These are phyloP conservation scores for Emericellopsis cladophorae DNA, from an alignment of 2,329 filamentous ascomycete species.

Conservation along the genomic window DNA sequence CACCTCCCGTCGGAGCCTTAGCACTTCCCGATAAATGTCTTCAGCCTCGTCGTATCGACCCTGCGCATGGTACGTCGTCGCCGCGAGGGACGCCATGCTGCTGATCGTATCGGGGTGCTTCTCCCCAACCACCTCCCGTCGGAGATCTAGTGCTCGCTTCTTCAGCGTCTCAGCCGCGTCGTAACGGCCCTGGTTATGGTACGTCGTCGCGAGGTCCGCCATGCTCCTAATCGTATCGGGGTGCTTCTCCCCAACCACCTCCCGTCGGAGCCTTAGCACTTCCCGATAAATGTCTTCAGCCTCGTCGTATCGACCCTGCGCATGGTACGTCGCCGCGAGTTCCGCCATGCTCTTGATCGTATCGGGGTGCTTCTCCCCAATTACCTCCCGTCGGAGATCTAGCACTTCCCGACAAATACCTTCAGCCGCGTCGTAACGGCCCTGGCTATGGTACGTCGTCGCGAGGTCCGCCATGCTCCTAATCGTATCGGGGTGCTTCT, in stretches of 20 bases:
- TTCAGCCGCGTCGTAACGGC: conserved; percentile 4
- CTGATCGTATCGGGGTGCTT: not conserved
- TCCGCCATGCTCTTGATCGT: conserved; percentile 7
- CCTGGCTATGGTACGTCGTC: conserved; percentile 1
- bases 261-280: not conserved
- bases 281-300: not conserved
- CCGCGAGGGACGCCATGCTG: not conserved
- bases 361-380: not conserved
- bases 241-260: not conserved
- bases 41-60: not conserved
- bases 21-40: not conserved
- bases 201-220: not conserved
- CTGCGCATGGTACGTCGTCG: not conserved
- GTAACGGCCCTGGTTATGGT: not conserved
- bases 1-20: not conserved
- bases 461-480: conserved; percentile 10
- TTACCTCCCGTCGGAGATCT: not conserved
- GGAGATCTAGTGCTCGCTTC: not conserved
- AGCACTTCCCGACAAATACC: not conserved
- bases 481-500: conserved; percentile 3
- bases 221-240: not conserved
- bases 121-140: not conserved
- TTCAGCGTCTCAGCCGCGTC: not conserved
- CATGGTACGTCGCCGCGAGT: conserved; percentile 6
- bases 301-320: not conserved